Evolutionary conservation across 148 eudicot genomes (phyloP).

Genomic region (Amaranthus hypochondriacus): DNA sequence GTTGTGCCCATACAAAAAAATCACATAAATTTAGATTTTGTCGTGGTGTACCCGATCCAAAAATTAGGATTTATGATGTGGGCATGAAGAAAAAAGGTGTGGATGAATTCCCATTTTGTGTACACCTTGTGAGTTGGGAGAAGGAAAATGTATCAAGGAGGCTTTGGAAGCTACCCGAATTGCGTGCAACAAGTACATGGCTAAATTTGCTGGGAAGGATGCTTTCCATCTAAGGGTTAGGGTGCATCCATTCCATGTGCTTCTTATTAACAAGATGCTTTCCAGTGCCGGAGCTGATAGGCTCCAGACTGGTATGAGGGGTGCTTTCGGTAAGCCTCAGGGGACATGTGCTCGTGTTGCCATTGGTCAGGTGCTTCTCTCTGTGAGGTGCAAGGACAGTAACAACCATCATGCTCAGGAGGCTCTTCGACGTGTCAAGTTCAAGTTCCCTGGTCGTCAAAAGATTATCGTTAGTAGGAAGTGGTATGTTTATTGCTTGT

Average conservation of each 20-base stretch:
- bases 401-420: constrained; percentile 36
- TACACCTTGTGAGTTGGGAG: constrained; percentile 50
- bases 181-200: constrained; percentile 44
- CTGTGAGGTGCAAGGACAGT: constrained; percentile 37
- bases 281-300: constrained; percentile 46
- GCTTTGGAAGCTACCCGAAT: constrained; percentile 43
- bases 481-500: constrained; percentile 24
- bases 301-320: constrained; percentile 43
- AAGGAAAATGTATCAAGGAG: constrained; percentile 47
- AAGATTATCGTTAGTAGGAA: constrained; percentile 41
- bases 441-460: constrained; percentile 49
- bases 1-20: too few relatives aligned
- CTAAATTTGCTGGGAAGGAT: constrained; percentile 38
- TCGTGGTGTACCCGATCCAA: constrained; percentile 44
- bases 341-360: constrained; percentile 39
- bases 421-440: constrained; percentile 43
- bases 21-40: constrained; percentile 31
- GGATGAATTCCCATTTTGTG: constrained; percentile 36
- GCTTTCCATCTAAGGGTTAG: constrained; percentile 39
- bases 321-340: constrained; percentile 40
- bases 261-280: constrained; percentile 46
- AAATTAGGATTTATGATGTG: constrained; percentile 42
- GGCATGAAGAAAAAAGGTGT: constrained; percentile 42
- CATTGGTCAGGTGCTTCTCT: constrained; percentile 39
- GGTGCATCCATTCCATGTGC: constrained; percentile 41